Base-by-base conservation (phyloP, 2,329 filamentous ascomycete genomes). In the Penicillium sp. region DNA sequence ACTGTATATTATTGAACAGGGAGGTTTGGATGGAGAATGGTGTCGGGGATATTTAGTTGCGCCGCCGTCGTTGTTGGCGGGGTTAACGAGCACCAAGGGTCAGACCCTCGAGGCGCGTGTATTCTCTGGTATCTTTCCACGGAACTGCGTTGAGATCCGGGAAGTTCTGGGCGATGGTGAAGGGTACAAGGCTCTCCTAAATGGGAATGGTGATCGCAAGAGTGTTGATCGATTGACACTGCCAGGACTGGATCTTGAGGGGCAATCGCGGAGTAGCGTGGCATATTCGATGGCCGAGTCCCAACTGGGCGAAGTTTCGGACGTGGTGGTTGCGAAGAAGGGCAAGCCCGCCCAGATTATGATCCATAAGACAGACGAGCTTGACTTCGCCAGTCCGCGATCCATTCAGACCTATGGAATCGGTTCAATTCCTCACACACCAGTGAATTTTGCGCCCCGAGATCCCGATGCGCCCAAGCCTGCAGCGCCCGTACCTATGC, bases 1-100 rank as follows among this genome's bases (percentile, higher is more conserved):
- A 78, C 82, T 99, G 63, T 99, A 99, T 79, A 96, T 99, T 65
- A 97, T 99, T 72, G 93, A 98, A 78, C 91, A 98, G 78, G 96
- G 93, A 39, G 89, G 91, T 22, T 77, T 73, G 37, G 87, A 96
- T 77, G 90, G 90, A 68, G 86, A 91, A 73, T 99, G 95, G 96
- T 90, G 93, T 76, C 89, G 95, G 54, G 95, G 95, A 57, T 99
- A 99, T 76, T 84, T 99, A 58, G 90, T 99, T 65, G 92, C 95
- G 62, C 93, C 95, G 52, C 95, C 95, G 21, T 96, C 92, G 66
- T 80, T 99, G 72, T 85, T 99, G 57, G 91, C 95, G 19, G 95
- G 93, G 48, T 80, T 99, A 73, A 98, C 92, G 11, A 93, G 90
- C 60, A 87, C 90, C 68, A 93, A 92, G 74, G 93, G 95, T 48